Base-by-base conservation (phyloP, 108 stramenopile genomes). In the Mediolabrus comicus region DNA sequence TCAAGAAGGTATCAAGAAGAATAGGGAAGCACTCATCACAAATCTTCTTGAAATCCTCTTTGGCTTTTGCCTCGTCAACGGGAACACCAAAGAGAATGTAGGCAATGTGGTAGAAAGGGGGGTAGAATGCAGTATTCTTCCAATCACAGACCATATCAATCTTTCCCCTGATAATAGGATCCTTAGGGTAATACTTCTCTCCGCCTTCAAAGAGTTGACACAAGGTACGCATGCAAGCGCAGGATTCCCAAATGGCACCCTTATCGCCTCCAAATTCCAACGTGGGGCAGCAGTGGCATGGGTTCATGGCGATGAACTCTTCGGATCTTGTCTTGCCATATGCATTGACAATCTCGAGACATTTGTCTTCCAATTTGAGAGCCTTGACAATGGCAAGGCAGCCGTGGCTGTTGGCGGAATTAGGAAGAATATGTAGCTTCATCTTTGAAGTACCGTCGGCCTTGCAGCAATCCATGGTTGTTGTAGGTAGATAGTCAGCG, bases 291-390 rank as follows among this genome's bases (percentile, higher is more conserved):
- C 66, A 64, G 36, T 83, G 72, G 17, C 62, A 65, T 4, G 81
- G 81, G 41, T 72, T 76, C 56, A 72, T 74, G 19, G 72, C 70
- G 13, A 83, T 68, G 73, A 73, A 83, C 55, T 83, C 81, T 28
- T 62, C 63, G 9, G 72, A 59, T 9, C 81, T 72, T 9, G 81
- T 83, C 53, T 83, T 78, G 6, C 81, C 81, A 31, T 43, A 68
- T 51, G 75, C 70, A 49, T 81, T 53, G 39, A 74, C 56, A 30
- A 74, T 56, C 25, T 74, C 63, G 29, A 72, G 46, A 49, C 46
- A 17, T 38, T 74, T 67, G 31, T 67, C 65, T 30, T 73, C 72
- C 3, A 67, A 11, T 39, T 57, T 58, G 39, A 79, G 60, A 22
- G 74, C 58, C 19, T 72, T 67, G 17, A 69, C 52, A 29, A 79